Percentiles rank a stretch among this genome's conserved stretches.
These are phyloP conservation scores for Serendipita sp. DNA, from an alignment of 1,284 basidiomycete genomes.

Conservation along the genomic window DNA sequence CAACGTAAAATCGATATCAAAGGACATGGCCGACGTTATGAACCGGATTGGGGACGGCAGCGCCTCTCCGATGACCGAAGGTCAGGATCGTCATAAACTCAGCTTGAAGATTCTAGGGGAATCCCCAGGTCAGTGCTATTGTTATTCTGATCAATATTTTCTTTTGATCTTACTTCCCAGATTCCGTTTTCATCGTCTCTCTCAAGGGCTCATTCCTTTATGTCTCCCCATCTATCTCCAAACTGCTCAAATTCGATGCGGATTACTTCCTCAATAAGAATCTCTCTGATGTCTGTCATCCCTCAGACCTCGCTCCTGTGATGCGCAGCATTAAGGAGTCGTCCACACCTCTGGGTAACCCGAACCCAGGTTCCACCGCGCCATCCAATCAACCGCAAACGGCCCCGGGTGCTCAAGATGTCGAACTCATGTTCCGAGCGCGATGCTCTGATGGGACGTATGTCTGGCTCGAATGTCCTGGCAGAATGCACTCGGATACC, in stretches of 20 bases:
- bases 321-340: constrained; percentile 85
- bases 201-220: constrained; percentile 91
- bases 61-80: not conserved
- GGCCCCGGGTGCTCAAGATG: constrained; percentile 23
- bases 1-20: not conserved
- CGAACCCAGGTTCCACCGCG: constrained; percentile 6
- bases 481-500: constrained; percentile 72
- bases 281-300: constrained; percentile 71
- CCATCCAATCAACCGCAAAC: constrained; percentile 5
- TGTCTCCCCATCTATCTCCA: constrained; percentile 66
- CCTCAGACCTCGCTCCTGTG: constrained; percentile 78
- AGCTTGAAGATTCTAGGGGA: not conserved
- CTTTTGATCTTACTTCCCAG: constrained; percentile 26
- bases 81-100: constrained; percentile 4
- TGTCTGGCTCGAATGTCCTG: constrained; percentile 79
- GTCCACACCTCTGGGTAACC: not conserved
- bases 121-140: not conserved
- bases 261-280: constrained; percentile 69
- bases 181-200: constrained; percentile 82
- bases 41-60: not conserved
- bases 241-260: constrained; percentile 66
- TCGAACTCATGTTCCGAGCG: constrained; percentile 68
- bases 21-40: not conserved
- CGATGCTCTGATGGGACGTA: constrained; percentile 50
- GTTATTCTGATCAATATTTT: no score